phyloP scores from a whole-genome alignment of 2,329 filamentous ascomycete genomes.

The Aspergillus fijiensis region DNA sequence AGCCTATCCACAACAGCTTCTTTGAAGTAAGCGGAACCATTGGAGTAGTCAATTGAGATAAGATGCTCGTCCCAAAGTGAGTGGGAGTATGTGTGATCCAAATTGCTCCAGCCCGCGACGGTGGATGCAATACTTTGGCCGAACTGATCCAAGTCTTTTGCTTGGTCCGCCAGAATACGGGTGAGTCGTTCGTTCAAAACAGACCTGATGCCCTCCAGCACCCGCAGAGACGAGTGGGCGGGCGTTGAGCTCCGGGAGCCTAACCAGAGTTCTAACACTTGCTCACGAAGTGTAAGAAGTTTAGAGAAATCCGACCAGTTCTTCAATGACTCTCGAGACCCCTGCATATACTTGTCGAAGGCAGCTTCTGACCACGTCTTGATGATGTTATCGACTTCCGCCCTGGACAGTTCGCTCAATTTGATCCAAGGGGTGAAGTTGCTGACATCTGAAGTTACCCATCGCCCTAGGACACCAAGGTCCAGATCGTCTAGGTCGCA shows the following conservation, averaged over 20 bases:
- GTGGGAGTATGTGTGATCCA: slow-evolving; percentile 50
- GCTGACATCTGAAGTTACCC: slow-evolving; percentile 79
- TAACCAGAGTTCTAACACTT: slow-evolving; percentile 73
- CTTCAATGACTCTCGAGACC: slow-evolving; percentile 60
- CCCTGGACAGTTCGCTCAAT: slow-evolving; percentile 69
- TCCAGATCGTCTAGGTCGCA: slow-evolving; percentile 67
- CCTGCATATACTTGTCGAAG: slow-evolving; percentile 60
- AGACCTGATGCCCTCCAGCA: slow-evolving; percentile 67
- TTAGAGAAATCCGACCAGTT: slow-evolving; percentile 64
- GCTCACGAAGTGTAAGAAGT: slow-evolving; percentile 68
- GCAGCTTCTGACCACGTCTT: slow-evolving; percentile 64
- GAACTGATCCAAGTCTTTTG: slow-evolving; percentile 63
- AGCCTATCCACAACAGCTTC: slow-evolving; percentile 66
- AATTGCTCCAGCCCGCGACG: slow-evolving; percentile 60
- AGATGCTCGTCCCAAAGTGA: slow-evolving; percentile 68
- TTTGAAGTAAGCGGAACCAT: slow-evolving; percentile 68
- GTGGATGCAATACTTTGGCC: slow-evolving; percentile 63
- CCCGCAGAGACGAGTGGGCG: slow-evolving; percentile 53
- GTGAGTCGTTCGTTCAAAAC: slow-evolving; percentile 69
- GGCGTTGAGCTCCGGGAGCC: slow-evolving; percentile 63
- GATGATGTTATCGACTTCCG: slow-evolving; percentile 61
- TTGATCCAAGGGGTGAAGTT: slow-evolving; percentile 86
- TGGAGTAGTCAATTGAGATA: slow-evolving; percentile 63
- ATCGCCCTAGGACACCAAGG: slow-evolving; percentile 73
- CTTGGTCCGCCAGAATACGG: slow-evolving; percentile 62